Percentiles rank a stretch among this genome's conserved stretches.
These are phyloP conservation scores for Fagus sylvatica DNA, from an alignment of 306 rosid species.

Conservation along the genomic window DNA sequence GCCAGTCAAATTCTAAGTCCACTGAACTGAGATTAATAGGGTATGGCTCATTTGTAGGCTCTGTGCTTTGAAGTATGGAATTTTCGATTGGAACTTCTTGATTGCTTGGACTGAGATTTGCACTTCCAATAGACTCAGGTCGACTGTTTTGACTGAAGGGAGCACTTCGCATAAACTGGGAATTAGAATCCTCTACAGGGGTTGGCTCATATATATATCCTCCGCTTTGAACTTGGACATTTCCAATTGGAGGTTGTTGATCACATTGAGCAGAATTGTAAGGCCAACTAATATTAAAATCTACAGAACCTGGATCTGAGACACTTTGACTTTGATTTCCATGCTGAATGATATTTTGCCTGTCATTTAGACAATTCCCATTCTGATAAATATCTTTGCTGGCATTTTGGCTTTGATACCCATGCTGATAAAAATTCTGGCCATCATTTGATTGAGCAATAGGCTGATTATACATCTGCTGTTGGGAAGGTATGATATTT, in stretches of 20 bases:
- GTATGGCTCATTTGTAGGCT: constrained; percentile 25
- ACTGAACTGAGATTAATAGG: constrained; percentile 13
- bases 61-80: constrained; percentile 30
- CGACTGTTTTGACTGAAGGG: background rate
- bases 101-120: constrained; percentile 28
- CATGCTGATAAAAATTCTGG: constrained; percentile 26
- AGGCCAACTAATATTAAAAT: constrained; percentile 35
- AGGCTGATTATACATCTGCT: constrained; percentile 28
- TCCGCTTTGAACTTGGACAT: constrained; percentile 24
- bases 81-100: constrained; percentile 24
- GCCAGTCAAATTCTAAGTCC: constrained; percentile 28
- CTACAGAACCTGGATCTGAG: constrained; percentile 16
- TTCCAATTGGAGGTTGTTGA: constrained; percentile 15
- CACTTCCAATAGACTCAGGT: background rate
- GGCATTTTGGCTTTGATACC: constrained; percentile 34
- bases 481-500: constrained; percentile 31
- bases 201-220: constrained; percentile 11
- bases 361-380: constrained; percentile 27
- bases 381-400: constrained; percentile 20
- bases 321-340: constrained; percentile 23
- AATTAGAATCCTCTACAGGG: constrained; percentile 22
- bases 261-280: constrained; percentile 26
- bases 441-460: constrained; percentile 25
- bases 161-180: background rate
- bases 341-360: constrained; percentile 18